Evolutionary conservation across 23 red algal genomes (phyloP), one percentile per base, ranked within the genome.

Genomic region (Gracilaria gracilis): DNA sequence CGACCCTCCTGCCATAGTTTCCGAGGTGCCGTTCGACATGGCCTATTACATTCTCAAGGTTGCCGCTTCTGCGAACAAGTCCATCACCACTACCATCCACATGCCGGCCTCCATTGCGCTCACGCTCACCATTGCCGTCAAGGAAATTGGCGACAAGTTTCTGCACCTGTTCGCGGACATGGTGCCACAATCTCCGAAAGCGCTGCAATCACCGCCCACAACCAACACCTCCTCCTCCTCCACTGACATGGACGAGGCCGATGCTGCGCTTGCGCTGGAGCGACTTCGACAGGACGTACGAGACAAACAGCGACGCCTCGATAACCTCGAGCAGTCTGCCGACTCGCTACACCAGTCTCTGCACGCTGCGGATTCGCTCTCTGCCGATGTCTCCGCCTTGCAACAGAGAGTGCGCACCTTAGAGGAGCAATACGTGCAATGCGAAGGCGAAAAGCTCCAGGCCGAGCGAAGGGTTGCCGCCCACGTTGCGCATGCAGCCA

Each of bases 401-500:
- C 61, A 83, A 48, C 75, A 61, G 58, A 40, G 77, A 11, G 69
- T 92, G n/a, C 77, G 69, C 19, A 48, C 59, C 33, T 65, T 92
- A 24, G 89, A 92, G 51, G 64, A 92, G 49, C 34, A 74, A 38
- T 82, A 92, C 29, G 62, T 79, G 3, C 36, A 57, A 19, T 54
- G 65, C 34, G 80, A 92, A 61, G 14, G 66, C 61, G 89, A 92
- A 35, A 67, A 75, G 24, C 69, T 38, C 24, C 55, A 92, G 24
- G 82, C 83, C 6, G 82, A 88, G 19, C 65, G 64, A 47, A 94
- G 79, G 57, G 84, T 94, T 21, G 70, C 65, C 1, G 92, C 92
- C 11, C 92, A 94, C 49, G 92, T 94, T 31, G 54, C 81, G 0
- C 92, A 94, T 67, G 92, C 92, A 17, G 55, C 55, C 5, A 87